Percentiles rank a stretch among this genome's conserved stretches.
Conservation (phyloP, 2,329 filamentous ascomycete species). For the Aspergillus persii region DNA sequence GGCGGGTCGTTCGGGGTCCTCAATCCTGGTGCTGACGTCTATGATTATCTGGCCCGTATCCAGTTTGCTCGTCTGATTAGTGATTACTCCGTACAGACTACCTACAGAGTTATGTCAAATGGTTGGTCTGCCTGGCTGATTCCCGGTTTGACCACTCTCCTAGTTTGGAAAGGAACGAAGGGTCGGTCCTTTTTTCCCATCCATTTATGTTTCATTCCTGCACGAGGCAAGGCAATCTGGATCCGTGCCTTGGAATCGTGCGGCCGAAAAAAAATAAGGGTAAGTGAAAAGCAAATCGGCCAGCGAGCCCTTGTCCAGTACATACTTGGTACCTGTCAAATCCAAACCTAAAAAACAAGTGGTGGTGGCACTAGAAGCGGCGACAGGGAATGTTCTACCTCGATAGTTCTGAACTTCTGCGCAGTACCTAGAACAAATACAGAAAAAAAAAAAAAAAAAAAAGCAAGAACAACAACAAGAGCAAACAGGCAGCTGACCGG, state of each 20-base stretch:
- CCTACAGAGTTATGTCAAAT: background rate
- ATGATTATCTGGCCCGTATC: background rate
- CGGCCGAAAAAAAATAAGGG: background rate
- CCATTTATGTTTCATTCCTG: background rate
- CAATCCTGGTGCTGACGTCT: background rate
- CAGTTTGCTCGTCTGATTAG: no score
- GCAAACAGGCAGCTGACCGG: background rate
- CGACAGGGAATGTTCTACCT: background rate
- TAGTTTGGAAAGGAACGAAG: background rate
- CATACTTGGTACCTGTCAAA: background rate
- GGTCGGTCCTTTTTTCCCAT: background rate
- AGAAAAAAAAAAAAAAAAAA: background rate
- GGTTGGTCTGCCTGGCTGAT: background rate
- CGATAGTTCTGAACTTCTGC: background rate
- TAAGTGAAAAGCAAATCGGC: background rate
- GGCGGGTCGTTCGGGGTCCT: background rate
- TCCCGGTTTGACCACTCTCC: background rate
- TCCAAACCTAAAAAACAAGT: background rate
- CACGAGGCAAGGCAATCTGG: background rate
- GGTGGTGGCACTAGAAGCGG: background rate
- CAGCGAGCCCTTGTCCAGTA: background rate
- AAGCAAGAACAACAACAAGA: background rate
- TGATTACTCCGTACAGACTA: no score
- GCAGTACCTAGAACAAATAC: background rate
- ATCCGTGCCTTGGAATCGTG: background rate